Base-by-base conservation (phyloP, 768 basidiomycete genomes). In the Mycena rebaudengoi region DNA sequence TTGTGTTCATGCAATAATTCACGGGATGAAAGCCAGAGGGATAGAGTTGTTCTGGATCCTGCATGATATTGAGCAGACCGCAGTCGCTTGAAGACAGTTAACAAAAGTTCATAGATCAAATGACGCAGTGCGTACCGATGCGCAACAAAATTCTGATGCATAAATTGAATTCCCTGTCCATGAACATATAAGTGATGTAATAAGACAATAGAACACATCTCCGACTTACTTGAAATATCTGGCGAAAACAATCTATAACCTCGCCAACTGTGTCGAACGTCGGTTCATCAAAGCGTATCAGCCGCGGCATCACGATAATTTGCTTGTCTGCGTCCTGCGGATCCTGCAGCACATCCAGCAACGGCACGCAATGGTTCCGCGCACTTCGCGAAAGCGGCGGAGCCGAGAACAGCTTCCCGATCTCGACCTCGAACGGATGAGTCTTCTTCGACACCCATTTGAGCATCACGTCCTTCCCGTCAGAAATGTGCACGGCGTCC, bases 291-390 rank as follows among this genome's bases (percentile, higher is more conserved):
- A 68, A 78, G 12, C 30, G 32, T 2, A 70, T 66, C 6, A 76
- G 59, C 3, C 72, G 60, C 2, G 77, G 77, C 75, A 78, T 75
- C 0, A 73, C 77, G 0, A 78, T 55, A 16, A 76, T 69, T 0
- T 55, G n/a, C 0, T 5, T 45, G 1, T 73, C 60, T 0, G 64
- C 49, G 1, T 70, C 69, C 4, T n/a, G 39, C 0, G 70, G 64
- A 1, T 62, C 65, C 39, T 54, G 60, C 30, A 66, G 46, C 5
- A 73, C 65, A 0, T 74, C 71, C 4, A 70, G 60, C 7, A 75
- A 8, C 5, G 74, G 75, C 8, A 75, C 66, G 20, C 73, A 74
- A 12, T 77, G 73, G 21, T 76, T 74, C 4, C 23, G 49, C 14
- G 71, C 60, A 3, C 68, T 28, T 0, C 55, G 29, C 0, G 60